phyloP scores from a whole-genome alignment of 179 eudicot genomes.

The Actinidia arguta region DNA sequence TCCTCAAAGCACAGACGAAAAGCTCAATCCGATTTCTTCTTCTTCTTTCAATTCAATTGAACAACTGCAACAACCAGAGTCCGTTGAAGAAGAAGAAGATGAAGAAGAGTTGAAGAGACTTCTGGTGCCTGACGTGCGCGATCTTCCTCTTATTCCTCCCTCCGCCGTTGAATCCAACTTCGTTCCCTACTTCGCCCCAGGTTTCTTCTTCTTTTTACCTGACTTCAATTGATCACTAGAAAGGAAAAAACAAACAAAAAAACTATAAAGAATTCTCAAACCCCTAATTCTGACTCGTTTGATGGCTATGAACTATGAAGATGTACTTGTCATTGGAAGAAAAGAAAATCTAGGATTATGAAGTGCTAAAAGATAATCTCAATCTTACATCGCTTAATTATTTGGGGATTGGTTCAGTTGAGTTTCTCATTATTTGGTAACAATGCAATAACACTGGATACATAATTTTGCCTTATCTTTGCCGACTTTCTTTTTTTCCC shows the following conservation, averaged over 20 bases:
- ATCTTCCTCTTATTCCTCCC: constrained; percentile 73
- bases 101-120: constrained; percentile 58
- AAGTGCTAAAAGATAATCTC: background rate
- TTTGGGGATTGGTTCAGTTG: background rate
- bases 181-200: constrained; percentile 58
- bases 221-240: background rate
- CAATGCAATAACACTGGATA: background rate
- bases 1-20: background rate
- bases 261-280: background rate
- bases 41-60: background rate
- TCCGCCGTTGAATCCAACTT: constrained; percentile 64
- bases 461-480: background rate
- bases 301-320: background rate
- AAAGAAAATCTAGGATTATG: background rate
- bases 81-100: constrained; percentile 43
- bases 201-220: constrained; percentile 21
- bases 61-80: background rate
- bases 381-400: background rate
- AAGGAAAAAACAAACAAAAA: background rate
- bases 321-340: background rate
- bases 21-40: background rate
- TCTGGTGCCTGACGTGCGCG: constrained; percentile 53
- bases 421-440: background rate
- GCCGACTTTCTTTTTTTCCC: constrained; percentile 27
- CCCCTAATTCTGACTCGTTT: background rate